phyloP scores from a whole-genome alignment of 768 basidiomycete species.

The Cyclocybe cylindracea region DNA sequence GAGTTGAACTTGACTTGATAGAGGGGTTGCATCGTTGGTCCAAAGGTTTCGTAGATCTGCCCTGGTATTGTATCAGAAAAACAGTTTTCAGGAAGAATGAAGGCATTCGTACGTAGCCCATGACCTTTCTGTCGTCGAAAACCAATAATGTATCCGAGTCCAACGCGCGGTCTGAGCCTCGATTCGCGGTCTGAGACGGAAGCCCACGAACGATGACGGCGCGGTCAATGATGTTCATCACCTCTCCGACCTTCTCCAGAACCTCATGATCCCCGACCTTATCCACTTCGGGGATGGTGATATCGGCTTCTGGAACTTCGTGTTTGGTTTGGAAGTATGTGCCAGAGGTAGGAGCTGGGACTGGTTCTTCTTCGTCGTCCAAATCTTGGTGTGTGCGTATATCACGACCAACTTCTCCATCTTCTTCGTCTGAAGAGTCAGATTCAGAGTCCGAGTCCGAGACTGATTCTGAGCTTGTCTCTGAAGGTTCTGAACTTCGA shows the following conservation, averaged over 20 bases:
- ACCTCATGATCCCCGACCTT: constrained; percentile 63
- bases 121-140: constrained; percentile 84
- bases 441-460: constrained; percentile 44
- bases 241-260: constrained; percentile 76
- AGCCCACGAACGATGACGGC: constrained; percentile 74
- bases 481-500: constrained; percentile 29
- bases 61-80: constrained; percentile 17
- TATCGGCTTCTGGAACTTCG: constrained; percentile 59
- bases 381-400: constrained; percentile 28
- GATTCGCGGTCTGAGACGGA: constrained; percentile 39
- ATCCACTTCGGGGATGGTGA: constrained; percentile 63
- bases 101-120: constrained; percentile 75
- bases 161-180: constrained; percentile 63
- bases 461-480: constrained; percentile 39
- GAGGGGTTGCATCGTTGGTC: constrained; percentile 86
- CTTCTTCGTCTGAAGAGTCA: constrained; percentile 27
- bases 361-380: constrained; percentile 60
- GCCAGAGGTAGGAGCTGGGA: constrained; percentile 35
- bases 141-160: constrained; percentile 92
- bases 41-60: constrained; percentile 94
- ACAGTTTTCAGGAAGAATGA: not conserved
- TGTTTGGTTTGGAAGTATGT: constrained; percentile 67
- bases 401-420: constrained; percentile 5
- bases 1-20: constrained; percentile 86
- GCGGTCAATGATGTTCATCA: constrained; percentile 73